A percentile compares a stretch with the other conserved stretches of the same genome.
These are phyloP conservation scores for Barnettozyma siamensis DNA, from an alignment of 805 yeast genomes.

Conservation along the genomic window DNA sequence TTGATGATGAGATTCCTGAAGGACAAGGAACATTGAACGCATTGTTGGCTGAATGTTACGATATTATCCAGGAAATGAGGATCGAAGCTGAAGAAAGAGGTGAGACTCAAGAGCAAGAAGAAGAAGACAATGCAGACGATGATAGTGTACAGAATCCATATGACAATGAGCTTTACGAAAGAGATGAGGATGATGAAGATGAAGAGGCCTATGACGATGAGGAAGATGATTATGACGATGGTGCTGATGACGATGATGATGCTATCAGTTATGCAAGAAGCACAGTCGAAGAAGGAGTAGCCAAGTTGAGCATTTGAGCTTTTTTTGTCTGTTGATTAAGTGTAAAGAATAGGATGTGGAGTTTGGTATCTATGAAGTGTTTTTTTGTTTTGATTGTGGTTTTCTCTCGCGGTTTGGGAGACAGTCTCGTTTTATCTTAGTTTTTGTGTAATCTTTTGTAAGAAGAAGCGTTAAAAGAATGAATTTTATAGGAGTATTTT, in stretches of 20 bases:
- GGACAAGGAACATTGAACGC: conserved; percentile 97
- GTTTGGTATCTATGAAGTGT: too few species aligned
- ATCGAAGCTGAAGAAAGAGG: conserved; percentile 64
- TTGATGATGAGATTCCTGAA: conserved; percentile 87
- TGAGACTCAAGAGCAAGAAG: conserved; percentile 20
- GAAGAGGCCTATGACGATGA: conserved; percentile 27
- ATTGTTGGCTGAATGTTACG: conserved; percentile 88
- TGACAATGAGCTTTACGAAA: conserved; percentile 17
- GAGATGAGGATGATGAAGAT: conserved; percentile 32
- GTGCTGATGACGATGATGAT: conserved; percentile 27
- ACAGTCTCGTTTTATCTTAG: too few species aligned
- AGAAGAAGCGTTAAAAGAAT: too few species aligned
- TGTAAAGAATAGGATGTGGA: too few species aligned
- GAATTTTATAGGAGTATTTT: too few species aligned
- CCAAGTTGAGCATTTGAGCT: background rate
- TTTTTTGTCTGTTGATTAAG: too few species aligned
- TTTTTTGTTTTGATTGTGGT: too few species aligned
- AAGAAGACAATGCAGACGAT: conserved; percentile 23
- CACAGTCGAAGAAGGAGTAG: conserved; percentile 11
- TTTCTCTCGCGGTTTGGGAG: too few species aligned
- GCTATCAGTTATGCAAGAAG: conserved; percentile 23
- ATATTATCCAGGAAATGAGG: conserved; percentile 84
- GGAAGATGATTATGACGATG: conserved; percentile 27
- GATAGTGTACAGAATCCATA: conserved; percentile 11
- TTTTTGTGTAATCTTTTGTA: too few species aligned